phyloP scores from a whole-genome alignment of 306 rosid genomes.

The Neltuma alba region DNA sequence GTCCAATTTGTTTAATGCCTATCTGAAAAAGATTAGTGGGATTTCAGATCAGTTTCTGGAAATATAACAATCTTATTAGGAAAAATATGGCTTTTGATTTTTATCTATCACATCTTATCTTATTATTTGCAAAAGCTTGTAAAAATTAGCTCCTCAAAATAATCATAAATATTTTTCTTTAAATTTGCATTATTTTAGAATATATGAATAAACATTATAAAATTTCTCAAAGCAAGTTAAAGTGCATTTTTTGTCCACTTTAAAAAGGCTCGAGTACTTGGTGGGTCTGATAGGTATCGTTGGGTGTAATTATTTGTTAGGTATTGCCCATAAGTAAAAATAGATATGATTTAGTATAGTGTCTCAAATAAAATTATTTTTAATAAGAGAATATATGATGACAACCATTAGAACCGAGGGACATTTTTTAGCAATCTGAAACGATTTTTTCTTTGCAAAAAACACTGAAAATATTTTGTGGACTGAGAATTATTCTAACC shows the following conservation, averaged over 20 bases:
- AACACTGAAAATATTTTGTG: neutral
- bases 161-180: neutral
- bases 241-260: neutral
- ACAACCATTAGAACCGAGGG: neutral
- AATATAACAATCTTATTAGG: too few relatives aligned
- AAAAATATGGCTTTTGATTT: too few relatives aligned
- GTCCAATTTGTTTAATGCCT: neutral
- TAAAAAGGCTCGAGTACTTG: neutral
- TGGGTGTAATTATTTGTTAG: neutral
- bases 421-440: neutral
- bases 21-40: neutral
- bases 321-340: neutral
- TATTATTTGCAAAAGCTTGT: neutral
- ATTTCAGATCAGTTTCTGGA: neutral
- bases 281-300: neutral
- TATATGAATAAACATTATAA: neutral
- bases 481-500: neutral
- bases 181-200: too few relatives aligned
- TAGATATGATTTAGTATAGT: too few relatives aligned
- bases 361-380: too few relatives aligned
- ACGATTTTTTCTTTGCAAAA: neutral
- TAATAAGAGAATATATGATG: too few relatives aligned
- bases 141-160: neutral
- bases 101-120: neutral
- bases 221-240: neutral